These are phyloP conservation scores for Bryopsis sp. DNA, from an alignment of 139 green algal genomes.

Conservation along the genomic window DNA sequence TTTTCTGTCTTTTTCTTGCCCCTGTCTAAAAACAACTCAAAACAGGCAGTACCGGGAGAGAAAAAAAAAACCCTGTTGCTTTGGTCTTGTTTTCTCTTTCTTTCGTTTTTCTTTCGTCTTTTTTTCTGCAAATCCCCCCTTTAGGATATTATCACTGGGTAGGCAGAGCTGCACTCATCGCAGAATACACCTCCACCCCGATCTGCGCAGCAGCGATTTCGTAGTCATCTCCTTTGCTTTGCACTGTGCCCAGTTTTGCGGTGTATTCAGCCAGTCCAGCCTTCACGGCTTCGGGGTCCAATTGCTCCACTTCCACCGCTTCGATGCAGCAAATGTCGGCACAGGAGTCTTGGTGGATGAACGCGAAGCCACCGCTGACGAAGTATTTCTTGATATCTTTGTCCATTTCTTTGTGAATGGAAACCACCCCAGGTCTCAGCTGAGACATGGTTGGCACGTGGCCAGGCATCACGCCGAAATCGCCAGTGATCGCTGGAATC, in stretches of 20 bases:
- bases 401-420: constrained; percentile 67
- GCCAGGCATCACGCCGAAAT: constrained; percentile 83
- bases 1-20: too few relatives aligned
- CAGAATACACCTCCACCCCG: constrained; percentile 80
- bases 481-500: constrained; percentile 66
- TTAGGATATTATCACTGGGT: too few relatives aligned
- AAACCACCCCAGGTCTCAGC: constrained; percentile 72
- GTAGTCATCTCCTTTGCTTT: constrained; percentile 68
- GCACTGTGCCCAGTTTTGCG: constrained; percentile 47
- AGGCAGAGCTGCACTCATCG: constrained; percentile 60
- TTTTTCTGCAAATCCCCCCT: too few relatives aligned
- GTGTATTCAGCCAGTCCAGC: constrained; percentile 63
- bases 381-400: constrained; percentile 76
- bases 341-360: constrained; percentile 72
- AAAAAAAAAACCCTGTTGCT: too few relatives aligned
- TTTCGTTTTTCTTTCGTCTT: too few relatives aligned
- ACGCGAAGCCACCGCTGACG: constrained; percentile 76
- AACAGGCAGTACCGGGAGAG: too few relatives aligned
- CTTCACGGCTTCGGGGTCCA: constrained; percentile 61
- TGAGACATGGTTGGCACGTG: constrained; percentile 82
- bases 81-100: too few relatives aligned
- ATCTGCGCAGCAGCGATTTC: constrained; percentile 78
- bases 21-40: too few relatives aligned
- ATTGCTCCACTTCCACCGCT: constrained; percentile 61
- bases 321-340: constrained; percentile 76